A percentile compares a stretch with the other conserved stretches of the same genome.
Evolutionary conservation across 2,329 filamentous ascomycete genomes (phyloP).

Genomic region (Venturia pyrina): DNA sequence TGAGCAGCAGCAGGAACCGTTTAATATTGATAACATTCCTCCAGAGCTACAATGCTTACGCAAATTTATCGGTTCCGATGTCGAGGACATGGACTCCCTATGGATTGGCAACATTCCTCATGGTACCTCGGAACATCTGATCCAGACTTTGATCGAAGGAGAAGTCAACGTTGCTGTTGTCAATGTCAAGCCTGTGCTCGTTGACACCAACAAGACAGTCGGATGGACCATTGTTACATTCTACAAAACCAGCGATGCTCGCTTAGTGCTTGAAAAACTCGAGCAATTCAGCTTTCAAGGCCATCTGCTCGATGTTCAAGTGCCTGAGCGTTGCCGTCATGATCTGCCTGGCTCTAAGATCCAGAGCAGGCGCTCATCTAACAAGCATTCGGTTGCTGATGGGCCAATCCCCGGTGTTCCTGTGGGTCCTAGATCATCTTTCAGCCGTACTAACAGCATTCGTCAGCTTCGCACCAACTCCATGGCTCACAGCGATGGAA

Average conservation of each 20-base stretch:
- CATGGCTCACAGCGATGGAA: background rate
- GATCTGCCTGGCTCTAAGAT: background rate
- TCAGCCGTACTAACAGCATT: background rate
- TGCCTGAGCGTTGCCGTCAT: slow-evolving; percentile 5
- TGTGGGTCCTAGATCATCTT: background rate
- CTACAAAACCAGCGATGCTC: slow-evolving; percentile 5
- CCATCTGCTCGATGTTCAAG: background rate
- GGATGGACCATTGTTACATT: slow-evolving; percentile 9
- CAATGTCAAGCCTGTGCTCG: background rate
- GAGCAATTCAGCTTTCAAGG: background rate
- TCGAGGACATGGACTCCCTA: background rate
- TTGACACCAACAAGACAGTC: background rate
- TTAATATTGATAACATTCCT: background rate
- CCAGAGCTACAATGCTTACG: slow-evolving; percentile 2
- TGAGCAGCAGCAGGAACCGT: background rate
- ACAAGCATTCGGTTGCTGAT: background rate
- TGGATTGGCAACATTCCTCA: slow-evolving; percentile 6
- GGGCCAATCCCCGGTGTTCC: background rate
- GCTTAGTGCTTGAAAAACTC: background rate
- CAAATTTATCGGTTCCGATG: slow-evolving; percentile 7
- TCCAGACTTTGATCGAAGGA: slow-evolving; percentile 37
- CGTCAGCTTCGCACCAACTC: slow-evolving; percentile 1
- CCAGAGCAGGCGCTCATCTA: background rate
- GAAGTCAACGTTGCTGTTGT: slow-evolving; percentile 22
- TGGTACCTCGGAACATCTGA: slow-evolving; percentile 24